Evolutionary conservation across 164 flowering plant species (phyloP).

Genomic region (Aristolochia contorta): DNA sequence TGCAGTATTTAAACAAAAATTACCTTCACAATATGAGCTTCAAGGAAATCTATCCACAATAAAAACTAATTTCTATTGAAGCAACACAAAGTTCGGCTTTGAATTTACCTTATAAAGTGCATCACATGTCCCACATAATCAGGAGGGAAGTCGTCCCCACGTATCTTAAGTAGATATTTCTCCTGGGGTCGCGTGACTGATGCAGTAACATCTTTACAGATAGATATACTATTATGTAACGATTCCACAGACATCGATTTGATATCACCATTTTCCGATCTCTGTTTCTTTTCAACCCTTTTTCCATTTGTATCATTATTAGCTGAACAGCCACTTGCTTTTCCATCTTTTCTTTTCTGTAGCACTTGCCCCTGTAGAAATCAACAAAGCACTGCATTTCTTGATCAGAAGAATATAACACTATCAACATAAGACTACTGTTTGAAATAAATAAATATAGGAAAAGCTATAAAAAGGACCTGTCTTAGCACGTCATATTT

Average conservation of each 20-base stretch:
- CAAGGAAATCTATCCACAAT: no score
- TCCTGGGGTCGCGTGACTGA: slow-evolving; percentile 49
- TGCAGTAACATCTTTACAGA: slow-evolving; percentile 8
- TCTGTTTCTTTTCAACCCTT: no score
- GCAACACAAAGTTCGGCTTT: no score
- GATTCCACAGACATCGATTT: neutral
- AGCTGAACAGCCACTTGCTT: neutral
- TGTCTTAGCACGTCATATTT: neutral
- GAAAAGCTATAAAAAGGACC: no score
- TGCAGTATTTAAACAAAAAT: no score
- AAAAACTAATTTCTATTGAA: no score
- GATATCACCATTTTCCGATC: neutral
- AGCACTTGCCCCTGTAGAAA: neutral
- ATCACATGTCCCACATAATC: no score
- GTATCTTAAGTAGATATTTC: slow-evolving; percentile 28
- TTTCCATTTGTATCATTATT: neutral
- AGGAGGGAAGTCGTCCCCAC: slow-evolving; percentile 53
- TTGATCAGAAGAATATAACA: neutral
- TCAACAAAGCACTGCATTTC: neutral
- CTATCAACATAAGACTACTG: neutral
- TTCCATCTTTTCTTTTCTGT: neutral
- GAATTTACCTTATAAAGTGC: no score
- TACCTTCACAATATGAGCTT: no score
- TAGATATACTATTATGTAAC: neutral
- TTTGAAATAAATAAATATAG: neutral